Evolutionary conservation across 768 basidiomycete species (phyloP).

Genomic region (Kwoniella bestiolae): DNA sequence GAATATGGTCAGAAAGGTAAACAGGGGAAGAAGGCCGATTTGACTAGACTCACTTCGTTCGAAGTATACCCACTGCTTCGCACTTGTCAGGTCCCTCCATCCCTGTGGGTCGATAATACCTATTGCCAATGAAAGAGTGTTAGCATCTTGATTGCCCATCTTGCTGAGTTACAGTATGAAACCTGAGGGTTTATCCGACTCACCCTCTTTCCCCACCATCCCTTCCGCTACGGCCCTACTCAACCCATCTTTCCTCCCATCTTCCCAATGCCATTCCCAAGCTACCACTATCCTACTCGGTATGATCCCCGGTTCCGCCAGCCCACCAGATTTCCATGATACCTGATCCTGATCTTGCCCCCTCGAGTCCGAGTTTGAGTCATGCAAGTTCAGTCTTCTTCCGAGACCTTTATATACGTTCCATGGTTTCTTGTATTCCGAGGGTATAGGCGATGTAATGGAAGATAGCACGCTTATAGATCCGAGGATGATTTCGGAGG

Average conservation of each 20-base stretch:
- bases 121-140: background rate
- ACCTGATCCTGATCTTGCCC: background rate
- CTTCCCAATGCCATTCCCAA: conserved; percentile 14
- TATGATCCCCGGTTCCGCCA: background rate
- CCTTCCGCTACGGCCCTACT: background rate
- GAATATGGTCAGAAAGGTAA: too few species aligned
- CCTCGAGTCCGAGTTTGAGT: background rate
- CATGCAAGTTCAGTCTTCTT: background rate
- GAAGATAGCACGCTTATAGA: conserved; percentile 8
- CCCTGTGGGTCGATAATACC: conserved; percentile 3
- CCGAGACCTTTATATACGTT: conserved; percentile 7
- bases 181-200: too few species aligned
- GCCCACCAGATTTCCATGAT: background rate
- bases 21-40: background rate
- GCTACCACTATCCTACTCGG: conserved; percentile 4
- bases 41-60: conserved; percentile 8
- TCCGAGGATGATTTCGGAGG: conserved; percentile 13
- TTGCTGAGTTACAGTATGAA: too few species aligned
- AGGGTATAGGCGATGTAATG: background rate
- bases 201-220: background rate
- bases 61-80: conserved; percentile 9
- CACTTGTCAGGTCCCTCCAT: conserved; percentile 5
- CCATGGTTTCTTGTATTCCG: background rate
- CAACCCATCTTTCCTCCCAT: conserved; percentile 10
- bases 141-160: too few species aligned